Evolutionary conservation across 1,139 yeast species (phyloP), one percentile per base, ranked within the genome.

Genomic region (Casaregolazyma lundiana): DNA sequence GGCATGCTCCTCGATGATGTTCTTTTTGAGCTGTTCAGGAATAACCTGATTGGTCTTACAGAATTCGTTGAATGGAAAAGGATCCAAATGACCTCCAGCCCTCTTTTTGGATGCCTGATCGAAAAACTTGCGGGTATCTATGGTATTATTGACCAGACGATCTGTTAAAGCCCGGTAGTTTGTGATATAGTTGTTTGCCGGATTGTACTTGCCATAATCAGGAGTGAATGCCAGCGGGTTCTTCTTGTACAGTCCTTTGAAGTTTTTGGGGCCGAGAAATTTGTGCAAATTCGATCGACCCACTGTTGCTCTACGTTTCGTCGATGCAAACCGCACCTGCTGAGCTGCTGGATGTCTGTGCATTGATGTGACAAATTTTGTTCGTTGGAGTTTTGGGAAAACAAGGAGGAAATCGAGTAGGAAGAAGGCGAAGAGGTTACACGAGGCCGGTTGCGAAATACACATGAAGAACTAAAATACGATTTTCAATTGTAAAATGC

Each of bases 181-280:
- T 29, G 43, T 35, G 44, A 45, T 20, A 9, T 38, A 29, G 30
- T 44, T 56, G 72, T 80, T 21, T 63, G 50, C 53, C 15, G 42
- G 43, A 61, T 87, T 88, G 60, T 84, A 70, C 55, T 77, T 81
- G 13, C 90, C 83, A 43, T 53, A 53, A 16, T 44, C 52, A 2
- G 56, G 53, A n/a, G 54, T 51, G 41, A 30, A 50, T 11, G 94
- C 83, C 55, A 86, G 85, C 62, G 82, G 86, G 72, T 89, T 90
- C 60, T 79, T 69, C 54, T 73, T 72, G 67, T 87, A 86, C 57
- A 88, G 90, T 24, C 97, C 97, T 61, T 85, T 81, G 64, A 79
- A 76, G 65, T 88, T 88, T 63, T 73, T 78, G 32, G 95, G 95
- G 2, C 97, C 97, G 49, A 88, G 70, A 68, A 86, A 86, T 43